Evolutionary conservation across 495 filamentous ascomycete genomes (phyloP).

Genomic region (Aspergillus funiculosus): DNA sequence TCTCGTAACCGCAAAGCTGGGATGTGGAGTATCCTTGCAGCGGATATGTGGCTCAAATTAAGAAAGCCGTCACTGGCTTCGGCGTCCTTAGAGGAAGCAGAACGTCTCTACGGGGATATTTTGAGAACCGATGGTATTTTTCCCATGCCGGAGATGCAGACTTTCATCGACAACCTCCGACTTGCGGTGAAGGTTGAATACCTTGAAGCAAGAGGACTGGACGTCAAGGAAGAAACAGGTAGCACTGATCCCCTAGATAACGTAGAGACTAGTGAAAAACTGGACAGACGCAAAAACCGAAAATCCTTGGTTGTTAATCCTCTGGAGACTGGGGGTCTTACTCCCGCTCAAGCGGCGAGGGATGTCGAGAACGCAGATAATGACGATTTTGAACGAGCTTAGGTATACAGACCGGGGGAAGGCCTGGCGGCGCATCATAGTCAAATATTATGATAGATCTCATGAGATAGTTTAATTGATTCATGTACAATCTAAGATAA

Average conservation of each 20-base stretch:
- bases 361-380: conserved; percentile 29
- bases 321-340: conserved; percentile 33
- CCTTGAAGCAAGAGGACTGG: conserved; percentile 34
- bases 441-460: conserved; percentile 21
- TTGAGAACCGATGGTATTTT: conserved; percentile 52
- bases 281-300: conserved; percentile 39
- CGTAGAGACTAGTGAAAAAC: conserved; percentile 59
- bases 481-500: background rate
- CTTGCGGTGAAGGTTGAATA: conserved; percentile 52
- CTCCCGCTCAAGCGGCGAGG: conserved; percentile 23
- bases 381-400: conserved; percentile 51
- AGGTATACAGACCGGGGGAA: conserved; percentile 20
- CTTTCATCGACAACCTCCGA: conserved; percentile 56
- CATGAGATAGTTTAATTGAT: conserved; percentile 2
- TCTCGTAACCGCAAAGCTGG: conserved; percentile 74
- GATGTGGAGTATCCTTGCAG: conserved; percentile 79
- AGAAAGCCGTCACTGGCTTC: conserved; percentile 65
- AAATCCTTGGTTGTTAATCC: conserved; percentile 37
- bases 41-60: conserved; percentile 73
- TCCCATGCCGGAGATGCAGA: conserved; percentile 49
- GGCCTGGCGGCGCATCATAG: conserved; percentile 10
- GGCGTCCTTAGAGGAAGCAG: conserved; percentile 63
- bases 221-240: conserved; percentile 29
- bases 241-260: conserved; percentile 32
- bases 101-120: conserved; percentile 59